phyloP scores from a whole-genome alignment of 495 filamentous ascomycete species.

The Patellaria atrata region DNA sequence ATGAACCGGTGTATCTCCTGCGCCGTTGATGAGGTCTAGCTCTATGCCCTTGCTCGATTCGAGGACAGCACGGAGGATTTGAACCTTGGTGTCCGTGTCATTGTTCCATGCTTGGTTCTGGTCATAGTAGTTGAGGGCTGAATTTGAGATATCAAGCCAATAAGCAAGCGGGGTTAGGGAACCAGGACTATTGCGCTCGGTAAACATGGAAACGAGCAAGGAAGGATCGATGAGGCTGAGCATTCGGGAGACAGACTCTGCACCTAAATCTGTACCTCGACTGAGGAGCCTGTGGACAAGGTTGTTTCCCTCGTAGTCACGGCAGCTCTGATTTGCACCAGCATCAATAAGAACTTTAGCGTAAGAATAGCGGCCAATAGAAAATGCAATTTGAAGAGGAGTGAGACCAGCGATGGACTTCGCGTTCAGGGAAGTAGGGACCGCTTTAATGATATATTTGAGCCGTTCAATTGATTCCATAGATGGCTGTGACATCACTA shows the following conservation, averaged over 20 bases:
- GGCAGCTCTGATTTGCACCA: constrained; percentile 48
- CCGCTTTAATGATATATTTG: constrained; percentile 42
- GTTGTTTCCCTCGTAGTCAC: constrained; percentile 40
- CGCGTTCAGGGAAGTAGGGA: constrained; percentile 42
- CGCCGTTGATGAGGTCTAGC: constrained; percentile 46
- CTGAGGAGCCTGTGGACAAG: constrained; percentile 42
- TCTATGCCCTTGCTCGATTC: constrained; percentile 38
- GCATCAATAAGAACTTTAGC: constrained; percentile 46
- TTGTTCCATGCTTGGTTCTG: neutral
- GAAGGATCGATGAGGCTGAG: constrained; percentile 39
- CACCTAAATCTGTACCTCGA: constrained; percentile 21
- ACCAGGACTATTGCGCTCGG: constrained; percentile 31
- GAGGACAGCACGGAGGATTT: constrained; percentile 28
- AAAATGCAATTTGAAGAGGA: constrained; percentile 45
- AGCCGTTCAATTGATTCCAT: constrained; percentile 37
- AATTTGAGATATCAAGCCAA: constrained; percentile 22
- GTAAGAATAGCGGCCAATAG: constrained; percentile 33
- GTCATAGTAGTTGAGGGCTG: neutral
- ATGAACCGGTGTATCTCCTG: constrained; percentile 54
- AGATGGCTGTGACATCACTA: constrained; percentile 33
- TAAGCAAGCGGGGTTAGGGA: constrained; percentile 37
- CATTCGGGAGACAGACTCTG: too few relatives aligned
- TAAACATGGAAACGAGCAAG: constrained; percentile 31
- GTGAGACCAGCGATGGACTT: constrained; percentile 42
- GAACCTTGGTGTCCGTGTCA: constrained; percentile 16